These are phyloP conservation scores for Plectosphaerella cucumerina DNA, from an alignment of 2,329 filamentous ascomycete species.

Conservation along the genomic window DNA sequence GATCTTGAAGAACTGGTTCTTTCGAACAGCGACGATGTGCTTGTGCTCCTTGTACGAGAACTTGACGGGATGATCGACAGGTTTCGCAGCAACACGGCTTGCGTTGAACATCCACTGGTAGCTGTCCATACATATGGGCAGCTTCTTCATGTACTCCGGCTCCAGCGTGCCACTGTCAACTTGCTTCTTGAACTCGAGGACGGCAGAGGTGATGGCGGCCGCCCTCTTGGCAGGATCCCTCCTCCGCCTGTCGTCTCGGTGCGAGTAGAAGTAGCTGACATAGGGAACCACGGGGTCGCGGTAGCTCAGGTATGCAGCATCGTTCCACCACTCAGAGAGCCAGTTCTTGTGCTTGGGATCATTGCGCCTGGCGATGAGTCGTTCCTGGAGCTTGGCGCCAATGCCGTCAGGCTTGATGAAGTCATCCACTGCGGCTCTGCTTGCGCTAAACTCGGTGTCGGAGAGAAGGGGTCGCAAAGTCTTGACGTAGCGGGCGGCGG, in stretches of 20 bases:
- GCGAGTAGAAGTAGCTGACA: conserved; percentile 99
- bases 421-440: conserved; percentile 78
- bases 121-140: conserved; percentile 96
- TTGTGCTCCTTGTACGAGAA: conserved; percentile 71
- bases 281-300: conserved; percentile 96
- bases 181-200: conserved; percentile 89
- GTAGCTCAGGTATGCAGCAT: conserved; percentile 86
- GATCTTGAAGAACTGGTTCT: conserved; percentile 98
- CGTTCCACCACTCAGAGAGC: conserved; percentile 98
- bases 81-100: conserved; percentile 77
- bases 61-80: conserved; percentile 79
- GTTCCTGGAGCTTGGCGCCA: conserved; percentile 81
- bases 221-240: conserved; percentile 89
- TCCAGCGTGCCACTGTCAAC: conserved; percentile 80
- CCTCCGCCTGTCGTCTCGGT: conserved; percentile 85
- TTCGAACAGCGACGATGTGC: conserved; percentile 85
- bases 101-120: conserved; percentile 99
- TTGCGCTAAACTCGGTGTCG: conserved; percentile 62
- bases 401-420: conserved; percentile 85
- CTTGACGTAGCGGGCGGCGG: conserved; percentile 74
- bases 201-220: conserved; percentile 80
- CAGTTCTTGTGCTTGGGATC: conserved; percentile 86
- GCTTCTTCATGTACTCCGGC: conserved; percentile 97
- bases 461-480: conserved; percentile 72
- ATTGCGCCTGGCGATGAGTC: conserved; percentile 73